These are phyloP conservation scores for Hypocreales sp. DNA, from an alignment of 2,329 filamentous ascomycete genomes.

Conservation along the genomic window DNA sequence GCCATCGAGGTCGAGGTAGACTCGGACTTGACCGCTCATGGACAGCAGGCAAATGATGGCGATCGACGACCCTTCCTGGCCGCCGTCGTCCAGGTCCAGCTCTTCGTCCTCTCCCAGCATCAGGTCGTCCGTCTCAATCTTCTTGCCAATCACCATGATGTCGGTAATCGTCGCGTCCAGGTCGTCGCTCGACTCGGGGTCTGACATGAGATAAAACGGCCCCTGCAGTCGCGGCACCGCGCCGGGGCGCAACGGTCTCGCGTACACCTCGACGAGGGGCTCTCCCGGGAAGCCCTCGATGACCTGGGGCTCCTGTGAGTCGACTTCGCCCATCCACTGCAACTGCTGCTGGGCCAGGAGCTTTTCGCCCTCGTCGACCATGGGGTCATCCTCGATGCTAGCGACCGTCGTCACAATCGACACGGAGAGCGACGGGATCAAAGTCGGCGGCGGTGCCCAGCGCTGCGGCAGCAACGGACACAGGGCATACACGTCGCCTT, in stretches of 20 bases:
- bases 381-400: conserved; percentile 42
- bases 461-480: conserved; percentile 78
- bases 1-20: conserved; percentile 46
- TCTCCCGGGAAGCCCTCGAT: conserved; percentile 34
- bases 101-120: conserved; percentile 52
- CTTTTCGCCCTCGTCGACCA: conserved; percentile 34
- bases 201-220: conserved; percentile 41
- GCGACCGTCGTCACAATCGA: conserved; percentile 64
- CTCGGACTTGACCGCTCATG: conserved; percentile 42
- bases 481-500: conserved; percentile 84
- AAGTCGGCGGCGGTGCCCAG: conserved; percentile 63
- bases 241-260: conserved; percentile 40
- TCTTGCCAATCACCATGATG: conserved; percentile 47
- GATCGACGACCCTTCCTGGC: conserved; percentile 44
- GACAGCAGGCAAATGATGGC: conserved; percentile 44
- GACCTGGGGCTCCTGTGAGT: conserved; percentile 44
- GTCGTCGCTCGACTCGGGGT: conserved; percentile 40
- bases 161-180: conserved; percentile 42
- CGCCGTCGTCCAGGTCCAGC: conserved; percentile 37
- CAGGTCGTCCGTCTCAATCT: conserved; percentile 41
- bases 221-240: conserved; percentile 45
- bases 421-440: conserved; percentile 70
- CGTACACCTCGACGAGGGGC: conserved; percentile 36
- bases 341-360: conserved; percentile 48
- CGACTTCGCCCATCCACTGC: conserved; percentile 52